Evolutionary conservation across 176 grass and related monocot genomes (phyloP), one percentile per base, ranked within the genome.

Genomic region (Lolium multiflorum): DNA sequence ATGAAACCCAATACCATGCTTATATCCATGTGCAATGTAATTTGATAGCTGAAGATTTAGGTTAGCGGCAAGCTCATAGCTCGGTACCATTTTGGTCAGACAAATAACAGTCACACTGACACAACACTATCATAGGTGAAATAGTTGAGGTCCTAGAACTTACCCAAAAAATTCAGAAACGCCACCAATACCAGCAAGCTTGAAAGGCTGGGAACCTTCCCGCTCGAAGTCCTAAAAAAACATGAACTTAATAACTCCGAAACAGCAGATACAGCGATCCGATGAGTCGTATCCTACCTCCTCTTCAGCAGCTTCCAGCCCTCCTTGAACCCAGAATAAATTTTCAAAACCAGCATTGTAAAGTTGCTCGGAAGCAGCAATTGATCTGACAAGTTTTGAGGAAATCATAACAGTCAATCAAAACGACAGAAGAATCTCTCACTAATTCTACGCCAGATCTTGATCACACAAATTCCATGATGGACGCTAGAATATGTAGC

Each of bases 291-390:
- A 98, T 79, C 18, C 10, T 92, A 98, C 96, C 93, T 98, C 97
- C 77, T 98, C 97, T 88, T 96, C 92, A 82, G 97, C 88, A 67
- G 94, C 97, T 79, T 98, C 97, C 13, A 96, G 31, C 69, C 97
- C 96, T 92, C 96, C 93, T 98, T 98, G 93, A 71, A 96, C 92
- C 94, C 93, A 96, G 81, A 98, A 98, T 67, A 98, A 87, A 88
- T 87, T 98, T 90, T 89, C 80, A 74, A 91, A 98, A 46, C 97
- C 97, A 87, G 92, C 90, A 51, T 77, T 89, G 48, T 92, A 98
- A 85, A 98, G 92, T 78, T 92, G 89, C 71, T 98, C 97, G 20
- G 94, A 94, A 76, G 97, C 97, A 17, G 97, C 97, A 35, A 96
- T 87, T 68, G 97, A 98, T 90, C 97, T 98, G 81, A 44, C 48